Percentiles rank a stretch among this genome's conserved stretches.
phyloP scores from a whole-genome alignment of 1,284 basidiomycete species.

The Apiotrichum porosum region DNA sequence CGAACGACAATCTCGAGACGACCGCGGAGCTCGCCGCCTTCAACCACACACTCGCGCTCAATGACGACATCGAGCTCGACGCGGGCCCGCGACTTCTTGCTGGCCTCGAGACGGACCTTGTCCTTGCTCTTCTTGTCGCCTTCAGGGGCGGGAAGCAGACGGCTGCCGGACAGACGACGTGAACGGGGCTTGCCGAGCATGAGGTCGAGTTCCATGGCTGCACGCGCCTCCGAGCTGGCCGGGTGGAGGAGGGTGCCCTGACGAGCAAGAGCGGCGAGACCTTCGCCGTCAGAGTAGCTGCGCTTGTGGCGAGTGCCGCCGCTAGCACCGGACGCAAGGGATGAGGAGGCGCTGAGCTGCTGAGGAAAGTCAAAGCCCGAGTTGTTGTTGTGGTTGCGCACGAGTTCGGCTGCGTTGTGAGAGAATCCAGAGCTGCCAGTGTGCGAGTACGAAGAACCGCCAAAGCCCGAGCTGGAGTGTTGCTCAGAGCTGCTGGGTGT shows the following conservation, averaged over 20 bases:
- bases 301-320: conserved; percentile 18
- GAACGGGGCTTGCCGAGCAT: conserved; percentile 40
- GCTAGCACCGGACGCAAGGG: too few species aligned
- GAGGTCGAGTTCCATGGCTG: conserved; percentile 42
- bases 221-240: conserved; percentile 32
- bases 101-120: conserved; percentile 49
- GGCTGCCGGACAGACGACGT: conserved; percentile 29
- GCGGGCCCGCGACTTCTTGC: conserved; percentile 67
- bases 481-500: too few species aligned
- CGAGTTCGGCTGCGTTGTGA: too few species aligned
- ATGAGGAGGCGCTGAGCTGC: too few species aligned
- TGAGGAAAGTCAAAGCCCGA: neutral
- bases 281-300: conserved; percentile 41
- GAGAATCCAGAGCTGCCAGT: too few species aligned
- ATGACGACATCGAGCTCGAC: conserved; percentile 80
- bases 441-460: too few species aligned
- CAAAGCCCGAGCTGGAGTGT: too few species aligned
- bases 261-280: conserved; percentile 31
- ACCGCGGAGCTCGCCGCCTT: conserved; percentile 73
- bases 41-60: conserved; percentile 71
- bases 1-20: conserved; percentile 65
- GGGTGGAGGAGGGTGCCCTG: conserved; percentile 48
- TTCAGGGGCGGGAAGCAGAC: conserved; percentile 39
- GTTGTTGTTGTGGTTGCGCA: too few species aligned
- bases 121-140: conserved; percentile 19